A percentile compares a stretch with the other conserved stretches of the same genome.
These are phyloP conservation scores for Blastobotrys attinorum DNA, from an alignment of 805 yeast genomes.

Conservation along the genomic window DNA sequence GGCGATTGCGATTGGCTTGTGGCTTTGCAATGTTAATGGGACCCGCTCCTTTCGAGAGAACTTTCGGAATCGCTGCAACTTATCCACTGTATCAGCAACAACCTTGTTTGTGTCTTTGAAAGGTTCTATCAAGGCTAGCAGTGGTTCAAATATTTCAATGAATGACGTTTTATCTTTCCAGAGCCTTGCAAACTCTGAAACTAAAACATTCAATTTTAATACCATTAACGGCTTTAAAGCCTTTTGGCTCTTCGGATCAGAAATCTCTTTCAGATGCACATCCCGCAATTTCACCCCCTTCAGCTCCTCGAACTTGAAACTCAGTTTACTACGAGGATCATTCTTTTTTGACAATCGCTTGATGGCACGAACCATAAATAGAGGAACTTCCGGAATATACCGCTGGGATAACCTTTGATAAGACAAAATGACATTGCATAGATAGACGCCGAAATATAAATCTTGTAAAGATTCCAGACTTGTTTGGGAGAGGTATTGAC, in stretches of 20 bases:
- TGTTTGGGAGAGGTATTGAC: conserved; percentile 56
- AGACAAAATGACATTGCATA: conserved; percentile 55
- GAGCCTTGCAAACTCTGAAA: conserved; percentile 16
- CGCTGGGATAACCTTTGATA: conserved; percentile 81
- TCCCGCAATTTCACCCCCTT: background rate
- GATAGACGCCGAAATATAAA: conserved; percentile 52
- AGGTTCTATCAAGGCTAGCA: conserved; percentile 24
- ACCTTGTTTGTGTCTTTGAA: background rate
- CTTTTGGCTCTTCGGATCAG: too few species aligned
- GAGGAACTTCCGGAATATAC: conserved; percentile 68
- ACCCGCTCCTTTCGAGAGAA: conserved; percentile 43
- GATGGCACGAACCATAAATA: conserved; percentile 32
- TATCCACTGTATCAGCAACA: conserved; percentile 21
- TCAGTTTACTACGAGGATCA: too few species aligned
- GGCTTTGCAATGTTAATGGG: conserved; percentile 77
- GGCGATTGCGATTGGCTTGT: conserved; percentile 76
- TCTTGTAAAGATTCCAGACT: conserved; percentile 34
- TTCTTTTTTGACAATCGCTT: too few species aligned
- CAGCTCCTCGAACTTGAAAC: too few species aligned
- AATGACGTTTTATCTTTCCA: conserved; percentile 63
- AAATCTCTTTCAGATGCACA: too few species aligned
- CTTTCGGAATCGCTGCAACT: conserved; percentile 42
- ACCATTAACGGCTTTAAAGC: too few species aligned
- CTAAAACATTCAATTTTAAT: too few species aligned
- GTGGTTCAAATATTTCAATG: conserved; percentile 48